These are phyloP conservation scores for Aspergillus floridensis DNA, from an alignment of 2,329 filamentous ascomycete genomes.

Conservation along the genomic window DNA sequence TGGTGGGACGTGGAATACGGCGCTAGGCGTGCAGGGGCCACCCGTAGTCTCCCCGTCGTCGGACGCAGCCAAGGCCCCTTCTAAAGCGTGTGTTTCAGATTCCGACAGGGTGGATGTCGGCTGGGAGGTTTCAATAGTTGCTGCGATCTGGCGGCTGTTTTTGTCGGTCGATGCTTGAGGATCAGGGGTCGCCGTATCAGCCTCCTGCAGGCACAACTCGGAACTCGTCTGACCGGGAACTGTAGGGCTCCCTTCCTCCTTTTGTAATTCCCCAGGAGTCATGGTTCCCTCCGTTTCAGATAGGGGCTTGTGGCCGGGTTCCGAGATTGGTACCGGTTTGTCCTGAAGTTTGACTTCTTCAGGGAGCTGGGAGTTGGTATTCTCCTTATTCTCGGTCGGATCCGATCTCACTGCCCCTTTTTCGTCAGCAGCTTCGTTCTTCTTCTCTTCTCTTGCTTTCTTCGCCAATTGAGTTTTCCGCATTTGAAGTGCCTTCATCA, in stretches of 20 bases:
- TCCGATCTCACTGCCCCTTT: conserved; percentile 11
- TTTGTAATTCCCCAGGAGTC: neutral
- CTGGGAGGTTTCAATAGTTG: conserved; percentile 14
- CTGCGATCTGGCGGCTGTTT: neutral
- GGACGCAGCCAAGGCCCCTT: conserved; percentile 24
- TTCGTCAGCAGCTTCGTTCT: conserved; percentile 22
- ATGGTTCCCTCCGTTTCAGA: conserved; percentile 12
- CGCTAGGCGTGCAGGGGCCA: conserved; percentile 32
- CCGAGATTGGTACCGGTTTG: conserved; percentile 8
- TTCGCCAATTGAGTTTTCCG: conserved; percentile 72
- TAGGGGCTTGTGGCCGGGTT: conserved; percentile 15
- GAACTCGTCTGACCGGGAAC: conserved; percentile 4
- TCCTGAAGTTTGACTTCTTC: conserved; percentile 14
- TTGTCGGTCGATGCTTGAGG: conserved; percentile 10
- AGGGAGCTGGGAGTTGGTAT: conserved; percentile 24
- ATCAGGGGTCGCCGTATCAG: conserved; percentile 19
- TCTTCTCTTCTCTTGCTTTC: conserved; percentile 31
- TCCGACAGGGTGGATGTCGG: conserved; percentile 18
- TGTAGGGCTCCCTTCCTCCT: conserved; percentile 2
- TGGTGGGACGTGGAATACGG: conserved; percentile 29
- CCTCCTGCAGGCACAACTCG: conserved; percentile 3
- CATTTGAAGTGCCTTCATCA: conserved; percentile 92
- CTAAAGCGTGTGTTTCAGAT: conserved; percentile 26
- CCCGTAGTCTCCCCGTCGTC: conserved; percentile 26
- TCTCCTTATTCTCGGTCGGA: conserved; percentile 25